These are phyloP conservation scores for Penicillium cinerascens DNA, from an alignment of 495 filamentous ascomycete genomes.

Conservation along the genomic window DNA sequence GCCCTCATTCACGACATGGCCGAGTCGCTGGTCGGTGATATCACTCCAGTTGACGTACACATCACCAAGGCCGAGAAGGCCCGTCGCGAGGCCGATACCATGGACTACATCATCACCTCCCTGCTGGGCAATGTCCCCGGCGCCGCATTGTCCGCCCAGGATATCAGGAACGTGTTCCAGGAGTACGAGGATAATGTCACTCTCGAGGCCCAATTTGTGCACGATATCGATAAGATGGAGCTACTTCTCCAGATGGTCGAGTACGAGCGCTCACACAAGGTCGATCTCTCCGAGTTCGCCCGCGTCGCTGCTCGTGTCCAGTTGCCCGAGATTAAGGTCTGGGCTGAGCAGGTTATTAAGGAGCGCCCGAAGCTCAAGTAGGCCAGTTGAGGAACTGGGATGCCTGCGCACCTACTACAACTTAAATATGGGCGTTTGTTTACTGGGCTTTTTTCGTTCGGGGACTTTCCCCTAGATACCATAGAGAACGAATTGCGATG, in stretches of 20 bases:
- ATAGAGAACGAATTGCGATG: slow-evolving; percentile 13
- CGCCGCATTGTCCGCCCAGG: slow-evolving; percentile 55
- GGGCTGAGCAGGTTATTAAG: slow-evolving; percentile 69
- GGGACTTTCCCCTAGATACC: slow-evolving; percentile 15
- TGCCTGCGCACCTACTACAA: not conserved
- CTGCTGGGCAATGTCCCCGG: slow-evolving; percentile 73
- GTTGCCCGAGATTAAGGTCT: slow-evolving; percentile 72
- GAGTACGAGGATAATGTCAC: slow-evolving; percentile 91
- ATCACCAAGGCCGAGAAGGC: slow-evolving; percentile 72
- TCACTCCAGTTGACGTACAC: slow-evolving; percentile 74
- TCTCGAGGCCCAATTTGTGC: slow-evolving; percentile 80
- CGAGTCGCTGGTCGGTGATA: slow-evolving; percentile 89
- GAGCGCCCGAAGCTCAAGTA: slow-evolving; percentile 60
- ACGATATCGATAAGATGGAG: slow-evolving; percentile 97
- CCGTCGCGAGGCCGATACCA: slow-evolving; percentile 77
- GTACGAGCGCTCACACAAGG: slow-evolving; percentile 73
- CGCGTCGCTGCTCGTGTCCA: slow-evolving; percentile 69
- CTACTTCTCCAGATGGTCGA: slow-evolving; percentile 92
- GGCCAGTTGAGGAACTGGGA: not conserved
- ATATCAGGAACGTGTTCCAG: slow-evolving; percentile 76
- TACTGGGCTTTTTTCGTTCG: slow-evolving; percentile 6
- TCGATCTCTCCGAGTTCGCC: slow-evolving; percentile 82
- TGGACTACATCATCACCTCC: slow-evolving; percentile 76
- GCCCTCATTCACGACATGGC: slow-evolving; percentile 97
- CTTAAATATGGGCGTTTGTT: slow-evolving; percentile 13